Conservation (phyloP, 257 asterid genomes). For the Thymus mandschuricus region DNA sequence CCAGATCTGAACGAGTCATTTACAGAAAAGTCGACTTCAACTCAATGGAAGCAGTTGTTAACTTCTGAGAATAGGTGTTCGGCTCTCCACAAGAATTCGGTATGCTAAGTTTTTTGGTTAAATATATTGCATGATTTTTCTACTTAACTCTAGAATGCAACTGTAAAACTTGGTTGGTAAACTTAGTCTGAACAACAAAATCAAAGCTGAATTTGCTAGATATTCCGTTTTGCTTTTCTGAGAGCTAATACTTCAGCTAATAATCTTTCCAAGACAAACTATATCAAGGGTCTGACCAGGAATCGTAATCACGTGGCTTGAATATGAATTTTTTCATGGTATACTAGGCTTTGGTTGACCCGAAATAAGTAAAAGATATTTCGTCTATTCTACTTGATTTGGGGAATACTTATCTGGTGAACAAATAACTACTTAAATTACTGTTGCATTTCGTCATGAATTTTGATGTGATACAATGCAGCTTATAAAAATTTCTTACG, state of each 20-base stretch:
- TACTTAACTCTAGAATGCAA: too few species aligned
- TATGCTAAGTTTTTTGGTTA: conserved; percentile 29
- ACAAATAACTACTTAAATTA: not conserved
- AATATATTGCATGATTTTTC: not conserved
- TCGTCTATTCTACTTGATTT: conserved; percentile 8
- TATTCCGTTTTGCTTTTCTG: not conserved
- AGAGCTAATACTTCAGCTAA: not conserved
- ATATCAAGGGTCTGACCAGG: too few species aligned
- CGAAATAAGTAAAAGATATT: not conserved
- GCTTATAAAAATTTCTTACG: conserved; percentile 21
- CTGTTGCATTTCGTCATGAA: not conserved
- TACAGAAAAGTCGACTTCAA: conserved; percentile 23
- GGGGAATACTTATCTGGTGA: not conserved
- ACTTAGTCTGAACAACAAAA: not conserved
- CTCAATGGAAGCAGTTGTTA: conserved; percentile 37
- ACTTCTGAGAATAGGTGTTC: conserved; percentile 29
- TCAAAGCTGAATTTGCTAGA: not conserved
- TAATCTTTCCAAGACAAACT: not conserved
- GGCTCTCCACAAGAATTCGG: conserved; percentile 33
- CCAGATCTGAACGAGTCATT: conserved; percentile 57
- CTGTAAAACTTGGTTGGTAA: too few species aligned
- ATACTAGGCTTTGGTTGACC: conserved; percentile 18
- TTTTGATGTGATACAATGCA: not conserved
- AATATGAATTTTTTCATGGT: not conserved
- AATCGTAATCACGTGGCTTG: not conserved